Evolutionary conservation across 2,329 filamentous ascomycete genomes (phyloP), one percentile per base, ranked within the genome.

Genomic region (Hawksworthiomyces lignivorus): DNA sequence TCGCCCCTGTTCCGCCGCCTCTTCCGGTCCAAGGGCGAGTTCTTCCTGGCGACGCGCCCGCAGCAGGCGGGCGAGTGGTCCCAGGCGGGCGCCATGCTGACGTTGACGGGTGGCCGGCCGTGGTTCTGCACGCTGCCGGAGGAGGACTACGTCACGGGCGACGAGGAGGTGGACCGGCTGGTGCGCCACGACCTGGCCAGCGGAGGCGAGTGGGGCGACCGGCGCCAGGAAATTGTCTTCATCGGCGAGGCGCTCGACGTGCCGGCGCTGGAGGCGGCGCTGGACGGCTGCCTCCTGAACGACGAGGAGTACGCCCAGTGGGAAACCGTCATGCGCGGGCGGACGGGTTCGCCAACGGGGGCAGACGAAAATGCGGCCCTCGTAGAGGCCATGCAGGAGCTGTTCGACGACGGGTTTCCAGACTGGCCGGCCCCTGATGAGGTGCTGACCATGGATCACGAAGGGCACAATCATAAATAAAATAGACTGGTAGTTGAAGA

Each of bases 201-300:
- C 20, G 71, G 72, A 5, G 75, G 73, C 0, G 68, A 75, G 45
- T 86, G 80, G 79, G 82, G 80, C 1, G 82, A 87, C 50, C 68
- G 82, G 1, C 67, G 82, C 3, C 82, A 87, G 55, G 82, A 87
- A 56, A 56, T 87, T 7, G 82, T 87, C 3, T 83, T 87, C 46
- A 86, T 87, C 44, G 82, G 82, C 0, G 80, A 85, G 57, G 68
- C 69, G 5, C 64, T 87, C 12, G 68, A 84, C 37, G 53, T 66
- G 2, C 53, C 56, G 5, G 67, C 62, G 0, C 61, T 87, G 14
- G 72, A 68, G 19, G 59, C 57, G 5, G 56, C 70, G 26, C 56
- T 87, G 4, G 76, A 87, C 51, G 59, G 56, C 2, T 85, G 81
- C 51, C 55, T 86, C 19, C 56, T 87, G 3, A 68, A 69, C n/a